A percentile compares a stretch with the other conserved stretches of the same genome.
Conservation (phyloP, 2,329 filamentous ascomycete species). For the Botrytis cinerea region DNA sequence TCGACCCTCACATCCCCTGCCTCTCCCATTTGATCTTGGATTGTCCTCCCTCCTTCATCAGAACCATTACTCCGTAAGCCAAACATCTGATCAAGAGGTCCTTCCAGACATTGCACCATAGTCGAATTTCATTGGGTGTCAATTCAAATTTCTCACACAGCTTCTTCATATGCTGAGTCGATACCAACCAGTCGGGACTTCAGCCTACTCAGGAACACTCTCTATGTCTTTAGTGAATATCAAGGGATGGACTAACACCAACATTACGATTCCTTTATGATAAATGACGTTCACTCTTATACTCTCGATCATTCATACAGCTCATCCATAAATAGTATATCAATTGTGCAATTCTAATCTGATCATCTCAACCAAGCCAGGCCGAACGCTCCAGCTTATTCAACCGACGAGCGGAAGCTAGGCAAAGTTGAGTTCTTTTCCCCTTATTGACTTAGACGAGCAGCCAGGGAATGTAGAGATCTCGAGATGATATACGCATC, state of each 20-base stretch:
- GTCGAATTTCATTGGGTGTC: background rate
- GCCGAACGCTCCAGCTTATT: background rate
- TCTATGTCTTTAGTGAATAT: background rate
- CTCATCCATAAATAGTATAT: background rate
- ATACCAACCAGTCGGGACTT: background rate
- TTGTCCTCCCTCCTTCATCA: background rate
- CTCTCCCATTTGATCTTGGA: background rate
- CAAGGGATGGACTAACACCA: background rate
- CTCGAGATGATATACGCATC: background rate
- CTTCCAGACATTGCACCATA: background rate
- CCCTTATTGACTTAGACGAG: background rate
- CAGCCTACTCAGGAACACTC: background rate
- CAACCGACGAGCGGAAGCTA: background rate
- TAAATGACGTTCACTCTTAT: background rate
- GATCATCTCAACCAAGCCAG: background rate
- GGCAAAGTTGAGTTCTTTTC: background rate
- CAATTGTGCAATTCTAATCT: background rate
- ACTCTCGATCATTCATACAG: background rate
- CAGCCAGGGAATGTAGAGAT: background rate
- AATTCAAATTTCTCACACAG: too few relatives aligned
- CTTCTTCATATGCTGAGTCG: background rate
- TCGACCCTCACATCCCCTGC: background rate
- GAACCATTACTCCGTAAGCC: background rate
- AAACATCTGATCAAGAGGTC: background rate
- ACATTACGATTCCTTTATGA: background rate